Percentiles rank a stretch among this genome's conserved stretches.
phyloP scores from a whole-genome alignment of 805 yeast species.

The Barnettozyma wickerhamii region DNA sequence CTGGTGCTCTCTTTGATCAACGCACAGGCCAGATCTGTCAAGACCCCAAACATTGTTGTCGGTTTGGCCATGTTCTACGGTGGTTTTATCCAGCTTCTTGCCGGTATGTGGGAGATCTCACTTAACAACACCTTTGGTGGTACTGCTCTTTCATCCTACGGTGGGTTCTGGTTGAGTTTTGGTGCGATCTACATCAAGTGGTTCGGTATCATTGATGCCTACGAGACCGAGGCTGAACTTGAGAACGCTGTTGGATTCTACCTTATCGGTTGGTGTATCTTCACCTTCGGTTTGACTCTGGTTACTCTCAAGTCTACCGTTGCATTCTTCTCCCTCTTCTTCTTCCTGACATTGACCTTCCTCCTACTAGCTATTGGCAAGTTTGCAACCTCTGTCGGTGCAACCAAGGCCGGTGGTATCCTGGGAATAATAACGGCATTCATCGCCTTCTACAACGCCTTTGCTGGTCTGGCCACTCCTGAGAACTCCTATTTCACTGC shows the following conservation, averaged over 20 bases:
- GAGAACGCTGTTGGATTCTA: constrained; percentile 48
- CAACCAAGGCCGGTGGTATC: constrained; percentile 55
- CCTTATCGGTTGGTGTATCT: constrained; percentile 50
- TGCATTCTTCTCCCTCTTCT: constrained; percentile 43
- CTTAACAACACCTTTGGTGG: constrained; percentile 65
- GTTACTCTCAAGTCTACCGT: constrained; percentile 47
- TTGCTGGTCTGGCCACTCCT: constrained; percentile 60
- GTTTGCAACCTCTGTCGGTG: constrained; percentile 33
- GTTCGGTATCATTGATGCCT: constrained; percentile 47
- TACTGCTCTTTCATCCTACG: constrained; percentile 33
- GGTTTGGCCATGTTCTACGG: constrained; percentile 63
- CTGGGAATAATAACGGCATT: constrained; percentile 53
- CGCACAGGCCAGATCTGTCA: constrained; percentile 53
- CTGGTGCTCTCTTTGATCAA: constrained; percentile 54
- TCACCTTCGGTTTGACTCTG: constrained; percentile 42
- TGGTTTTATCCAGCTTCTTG: constrained; percentile 53
- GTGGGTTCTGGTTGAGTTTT: constrained; percentile 64
- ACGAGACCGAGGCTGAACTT: constrained; percentile 35
- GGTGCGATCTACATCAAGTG: constrained; percentile 53
- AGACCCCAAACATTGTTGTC: constrained; percentile 50
- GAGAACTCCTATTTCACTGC: constrained; percentile 57
- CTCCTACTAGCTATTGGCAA: constrained; percentile 41
- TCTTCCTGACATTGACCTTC: constrained; percentile 44
- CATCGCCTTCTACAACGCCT: constrained; percentile 60
- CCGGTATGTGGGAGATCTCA: constrained; percentile 68